These are phyloP conservation scores for Sphaerosporella brunnea DNA, from an alignment of 495 filamentous ascomycete species.

Conservation along the genomic window DNA sequence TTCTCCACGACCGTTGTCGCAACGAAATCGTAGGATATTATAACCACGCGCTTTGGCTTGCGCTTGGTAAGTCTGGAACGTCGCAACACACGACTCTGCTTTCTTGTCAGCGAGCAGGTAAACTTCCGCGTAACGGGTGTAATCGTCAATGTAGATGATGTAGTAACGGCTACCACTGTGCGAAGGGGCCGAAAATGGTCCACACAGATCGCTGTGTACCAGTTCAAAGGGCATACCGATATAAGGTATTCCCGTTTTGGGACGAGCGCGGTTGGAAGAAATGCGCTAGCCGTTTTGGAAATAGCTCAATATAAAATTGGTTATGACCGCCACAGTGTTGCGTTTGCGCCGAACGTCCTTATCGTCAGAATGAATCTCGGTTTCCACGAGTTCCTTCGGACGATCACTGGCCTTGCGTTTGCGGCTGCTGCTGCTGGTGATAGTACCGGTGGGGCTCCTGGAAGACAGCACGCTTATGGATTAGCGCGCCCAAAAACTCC, in stretches of 20 bases:
- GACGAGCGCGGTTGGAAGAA: too few relatives aligned
- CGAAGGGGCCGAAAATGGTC: neutral
- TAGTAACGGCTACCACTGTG: neutral
- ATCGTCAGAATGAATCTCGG: constrained; percentile 2
- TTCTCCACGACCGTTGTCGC: constrained; percentile 4
- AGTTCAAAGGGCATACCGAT: neutral
- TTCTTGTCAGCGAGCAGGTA: neutral
- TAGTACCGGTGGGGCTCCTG: too few relatives aligned
- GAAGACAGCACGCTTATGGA: too few relatives aligned
- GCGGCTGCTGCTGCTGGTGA: neutral
- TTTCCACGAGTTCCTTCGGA: constrained; percentile 3
- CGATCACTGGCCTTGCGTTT: constrained; percentile 1
- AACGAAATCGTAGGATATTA: constrained; percentile 1
- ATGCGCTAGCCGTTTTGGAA: too few relatives aligned
- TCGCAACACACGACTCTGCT: neutral
- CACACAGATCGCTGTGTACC: neutral
- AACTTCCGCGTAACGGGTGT: neutral
- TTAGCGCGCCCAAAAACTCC: too few relatives aligned
- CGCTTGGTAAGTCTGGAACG: neutral
- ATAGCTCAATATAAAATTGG: too few relatives aligned
- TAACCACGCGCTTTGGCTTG: neutral
- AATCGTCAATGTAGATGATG: neutral
- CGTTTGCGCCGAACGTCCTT: constrained; percentile 5
- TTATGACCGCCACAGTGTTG: constrained; percentile 5
- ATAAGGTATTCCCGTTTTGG: too few relatives aligned